phyloP scores from a whole-genome alignment of 768 basidiomycete species.

The Mycena venus region DNA sequence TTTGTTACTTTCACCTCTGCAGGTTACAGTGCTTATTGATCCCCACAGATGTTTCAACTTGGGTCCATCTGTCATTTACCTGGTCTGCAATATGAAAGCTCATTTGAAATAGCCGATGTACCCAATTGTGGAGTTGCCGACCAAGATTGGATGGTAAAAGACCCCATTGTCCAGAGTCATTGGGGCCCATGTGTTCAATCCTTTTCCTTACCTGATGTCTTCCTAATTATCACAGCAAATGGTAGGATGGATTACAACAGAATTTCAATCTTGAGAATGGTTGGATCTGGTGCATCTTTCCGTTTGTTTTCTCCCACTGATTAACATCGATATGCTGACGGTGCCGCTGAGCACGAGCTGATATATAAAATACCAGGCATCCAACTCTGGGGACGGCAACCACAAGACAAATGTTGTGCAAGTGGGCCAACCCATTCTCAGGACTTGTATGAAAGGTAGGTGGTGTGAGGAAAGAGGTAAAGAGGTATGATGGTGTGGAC shows the following conservation, averaged over 20 bases:
- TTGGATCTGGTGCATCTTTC: neutral
- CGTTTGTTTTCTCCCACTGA: neutral
- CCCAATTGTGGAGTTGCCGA: neutral
- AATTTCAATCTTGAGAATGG: neutral
- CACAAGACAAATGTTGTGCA: no score
- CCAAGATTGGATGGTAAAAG: neutral
- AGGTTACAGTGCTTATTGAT: neutral
- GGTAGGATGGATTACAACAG: neutral
- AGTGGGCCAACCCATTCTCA: no score
- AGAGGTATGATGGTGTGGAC: no score
- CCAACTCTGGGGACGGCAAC: no score
- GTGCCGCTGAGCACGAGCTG: no score
- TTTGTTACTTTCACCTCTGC: neutral
- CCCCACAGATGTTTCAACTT: neutral
- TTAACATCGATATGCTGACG: no score
- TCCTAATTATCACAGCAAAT: no score
- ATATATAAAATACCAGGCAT: no score
- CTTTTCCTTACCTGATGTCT: neutral
- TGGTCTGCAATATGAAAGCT: neutral
- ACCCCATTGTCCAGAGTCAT: neutral
- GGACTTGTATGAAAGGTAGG: no score
- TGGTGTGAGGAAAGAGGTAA: no score
- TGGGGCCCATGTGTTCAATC: neutral
- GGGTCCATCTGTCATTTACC: neutral
- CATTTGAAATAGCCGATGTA: neutral